These are phyloP conservation scores for Trametes villosa DNA, from an alignment of 768 basidiomycete species.

Conservation along the genomic window DNA sequence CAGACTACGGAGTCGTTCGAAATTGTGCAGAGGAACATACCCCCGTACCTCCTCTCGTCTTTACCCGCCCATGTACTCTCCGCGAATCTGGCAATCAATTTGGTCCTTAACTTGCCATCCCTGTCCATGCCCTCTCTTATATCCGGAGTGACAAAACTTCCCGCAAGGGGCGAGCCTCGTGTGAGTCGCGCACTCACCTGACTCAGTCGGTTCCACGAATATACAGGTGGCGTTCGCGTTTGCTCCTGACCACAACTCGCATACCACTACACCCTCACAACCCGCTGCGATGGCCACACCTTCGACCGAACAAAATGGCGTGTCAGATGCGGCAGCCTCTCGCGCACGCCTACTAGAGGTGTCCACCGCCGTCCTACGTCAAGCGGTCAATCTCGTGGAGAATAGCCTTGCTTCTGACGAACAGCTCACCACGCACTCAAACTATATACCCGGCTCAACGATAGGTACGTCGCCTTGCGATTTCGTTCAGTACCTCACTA, in stretches of 20 bases:
- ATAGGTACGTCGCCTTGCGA: constrained; percentile 58
- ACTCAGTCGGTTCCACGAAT: constrained; percentile 5
- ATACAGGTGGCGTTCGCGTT: not conserved
- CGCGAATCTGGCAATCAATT: not conserved
- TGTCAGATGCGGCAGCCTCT: constrained; percentile 28
- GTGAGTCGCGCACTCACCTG: constrained; percentile 18
- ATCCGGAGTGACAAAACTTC: not conserved
- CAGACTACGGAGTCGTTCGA: constrained; percentile 62
- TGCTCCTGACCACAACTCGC: not conserved
- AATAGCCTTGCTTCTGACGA: constrained; percentile 66
- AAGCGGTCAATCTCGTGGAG: constrained; percentile 75
- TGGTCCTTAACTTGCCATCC: not conserved
- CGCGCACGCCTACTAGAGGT: constrained; percentile 66
- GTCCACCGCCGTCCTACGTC: constrained; percentile 66
- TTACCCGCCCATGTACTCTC: constrained; percentile 17
- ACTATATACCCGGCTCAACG: constrained; percentile 83
- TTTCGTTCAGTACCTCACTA: not conserved
- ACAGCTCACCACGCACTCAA: constrained; percentile 70
- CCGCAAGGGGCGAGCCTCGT: constrained; percentile 15
- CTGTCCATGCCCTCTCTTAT: not conserved
- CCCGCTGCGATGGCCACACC: not conserved
- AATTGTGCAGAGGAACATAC: constrained; percentile 76
- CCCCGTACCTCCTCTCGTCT: constrained; percentile 24
- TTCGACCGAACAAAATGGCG: not conserved
- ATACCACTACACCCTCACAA: constrained; percentile 7